These are phyloP conservation scores for Conringia planisiliqua DNA, from an alignment of 345 rosid species.

Conservation along the genomic window DNA sequence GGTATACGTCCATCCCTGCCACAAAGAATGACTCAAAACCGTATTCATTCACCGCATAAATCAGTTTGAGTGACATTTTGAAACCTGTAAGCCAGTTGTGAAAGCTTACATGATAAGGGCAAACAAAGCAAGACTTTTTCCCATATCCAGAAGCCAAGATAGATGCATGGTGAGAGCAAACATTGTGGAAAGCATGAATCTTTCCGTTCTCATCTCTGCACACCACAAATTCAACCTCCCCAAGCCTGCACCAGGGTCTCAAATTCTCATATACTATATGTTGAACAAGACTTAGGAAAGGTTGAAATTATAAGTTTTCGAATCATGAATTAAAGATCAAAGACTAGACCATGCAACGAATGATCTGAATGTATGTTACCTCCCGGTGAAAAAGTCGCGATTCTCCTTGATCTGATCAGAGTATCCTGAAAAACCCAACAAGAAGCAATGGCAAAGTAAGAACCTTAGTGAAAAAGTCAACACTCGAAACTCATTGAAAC, in stretches of 20 bases:
- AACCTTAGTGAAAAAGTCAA: neutral
- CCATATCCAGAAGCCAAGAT: conserved; percentile 78
- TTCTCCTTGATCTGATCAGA: conserved; percentile 64
- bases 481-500: neutral
- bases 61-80: neutral
- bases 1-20: conserved; percentile 89
- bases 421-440: conserved; percentile 45
- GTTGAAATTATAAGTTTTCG: no score
- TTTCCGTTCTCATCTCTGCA: conserved; percentile 69
- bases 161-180: conserved; percentile 90
- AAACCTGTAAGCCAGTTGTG: neutral
- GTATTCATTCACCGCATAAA: neutral
- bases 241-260: conserved; percentile 51
- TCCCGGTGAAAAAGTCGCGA: conserved; percentile 75
- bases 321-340: neutral
- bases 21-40: neutral
- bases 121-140: conserved; percentile 68
- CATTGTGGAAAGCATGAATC: conserved; percentile 78
- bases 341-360: neutral
- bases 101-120: conserved; percentile 84
- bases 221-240: conserved; percentile 69
- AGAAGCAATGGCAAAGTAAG: neutral
- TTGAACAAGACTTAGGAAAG: no score
- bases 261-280: neutral
- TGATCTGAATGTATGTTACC: conserved; percentile 36